These are phyloP conservation scores for Lactarius tabidus DNA, from an alignment of 768 basidiomycete genomes.

Conservation along the genomic window DNA sequence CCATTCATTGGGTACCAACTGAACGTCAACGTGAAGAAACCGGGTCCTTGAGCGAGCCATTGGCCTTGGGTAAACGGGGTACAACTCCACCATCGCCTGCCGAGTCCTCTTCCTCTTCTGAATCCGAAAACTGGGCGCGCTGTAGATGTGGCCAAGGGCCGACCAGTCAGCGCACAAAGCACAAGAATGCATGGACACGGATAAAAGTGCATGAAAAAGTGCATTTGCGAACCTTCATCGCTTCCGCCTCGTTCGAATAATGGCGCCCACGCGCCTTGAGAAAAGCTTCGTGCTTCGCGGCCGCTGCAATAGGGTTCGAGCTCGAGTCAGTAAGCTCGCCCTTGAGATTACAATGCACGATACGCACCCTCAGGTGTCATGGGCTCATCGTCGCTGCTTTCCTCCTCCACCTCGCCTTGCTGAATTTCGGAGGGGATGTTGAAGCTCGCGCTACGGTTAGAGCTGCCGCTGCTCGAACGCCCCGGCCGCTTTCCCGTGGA, in stretches of 20 bases:
- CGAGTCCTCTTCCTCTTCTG: conserved; percentile 59
- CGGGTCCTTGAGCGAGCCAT: conserved; percentile 2
- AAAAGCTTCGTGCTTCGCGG: conserved; percentile 78
- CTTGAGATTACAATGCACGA: conserved; percentile 3
- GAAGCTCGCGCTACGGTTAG: conserved; percentile 68
- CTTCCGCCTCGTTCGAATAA: conserved; percentile 88
- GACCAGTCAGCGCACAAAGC: conserved; percentile 21
- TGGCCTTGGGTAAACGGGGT: background rate
- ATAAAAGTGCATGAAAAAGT: conserved; percentile 2
- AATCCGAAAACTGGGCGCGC: conserved; percentile 60
- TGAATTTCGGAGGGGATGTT: conserved; percentile 47
- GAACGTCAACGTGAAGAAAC: background rate
- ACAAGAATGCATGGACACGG: conserved; percentile 9
- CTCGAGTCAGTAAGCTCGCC: background rate
- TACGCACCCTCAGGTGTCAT: conserved; percentile 85
- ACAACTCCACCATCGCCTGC: background rate
- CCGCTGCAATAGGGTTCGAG: conserved; percentile 45
- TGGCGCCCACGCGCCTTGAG: conserved; percentile 76
- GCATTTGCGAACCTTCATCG: conserved; percentile 68
- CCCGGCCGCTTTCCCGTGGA: conserved; percentile 56
- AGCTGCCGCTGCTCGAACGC: conserved; percentile 57
- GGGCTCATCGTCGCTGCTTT: conserved; percentile 47
- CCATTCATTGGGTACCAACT: background rate
- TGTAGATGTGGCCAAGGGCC: conserved; percentile 30
- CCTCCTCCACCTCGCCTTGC: conserved; percentile 59